Evolutionary conservation across 2,329 filamentous ascomycete species (phyloP).

Genomic region (Talaromyces marneffei): DNA sequence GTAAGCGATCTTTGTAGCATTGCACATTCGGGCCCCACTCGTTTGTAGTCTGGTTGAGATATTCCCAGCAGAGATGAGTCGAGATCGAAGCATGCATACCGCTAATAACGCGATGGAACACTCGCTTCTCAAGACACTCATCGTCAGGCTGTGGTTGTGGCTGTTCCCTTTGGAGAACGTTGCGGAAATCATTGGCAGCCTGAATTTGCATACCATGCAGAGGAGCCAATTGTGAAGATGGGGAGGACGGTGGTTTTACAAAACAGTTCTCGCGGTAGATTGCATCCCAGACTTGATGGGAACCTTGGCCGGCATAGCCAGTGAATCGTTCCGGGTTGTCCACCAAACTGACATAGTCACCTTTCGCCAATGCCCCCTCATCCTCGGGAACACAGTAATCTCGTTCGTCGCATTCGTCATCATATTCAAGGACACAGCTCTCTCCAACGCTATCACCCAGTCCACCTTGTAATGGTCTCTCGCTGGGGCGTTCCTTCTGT

Average conservation of each 20-base stretch:
- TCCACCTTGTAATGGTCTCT: conserved; percentile 71
- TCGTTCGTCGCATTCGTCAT: conserved; percentile 92
- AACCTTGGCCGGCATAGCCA: conserved; percentile 78
- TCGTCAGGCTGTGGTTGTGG: conserved; percentile 55
- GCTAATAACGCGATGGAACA: conserved; percentile 90
- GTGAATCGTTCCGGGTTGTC: conserved; percentile 95
- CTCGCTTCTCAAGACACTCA: conserved; percentile 95
- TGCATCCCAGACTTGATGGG: conserved; percentile 89
- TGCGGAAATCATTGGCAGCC: conserved; percentile 56
- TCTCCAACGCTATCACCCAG: conserved; percentile 84
- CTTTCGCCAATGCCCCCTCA: conserved; percentile 76
- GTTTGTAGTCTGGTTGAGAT: conserved; percentile 89
- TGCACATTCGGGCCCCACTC: conserved; percentile 84
- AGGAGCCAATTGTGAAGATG: conserved; percentile 25
- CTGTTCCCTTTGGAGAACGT: conserved; percentile 48
- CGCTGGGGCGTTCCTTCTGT: conserved; percentile 61
- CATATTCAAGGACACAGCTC: conserved; percentile 94
- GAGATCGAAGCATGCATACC: conserved; percentile 99
- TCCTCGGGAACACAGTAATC: conserved; percentile 97
- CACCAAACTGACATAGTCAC: conserved; percentile 91
- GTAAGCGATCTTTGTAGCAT: conserved; percentile 84
- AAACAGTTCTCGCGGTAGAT: conserved; percentile 99
- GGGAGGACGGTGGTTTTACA: conserved; percentile 41
- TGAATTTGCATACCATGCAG: conserved; percentile 41
- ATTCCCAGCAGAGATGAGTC: conserved; percentile 92